Conservation (phyloP, 225 moss, liverwort and hornwort genomes). For the Lunularia cruciata region DNA sequence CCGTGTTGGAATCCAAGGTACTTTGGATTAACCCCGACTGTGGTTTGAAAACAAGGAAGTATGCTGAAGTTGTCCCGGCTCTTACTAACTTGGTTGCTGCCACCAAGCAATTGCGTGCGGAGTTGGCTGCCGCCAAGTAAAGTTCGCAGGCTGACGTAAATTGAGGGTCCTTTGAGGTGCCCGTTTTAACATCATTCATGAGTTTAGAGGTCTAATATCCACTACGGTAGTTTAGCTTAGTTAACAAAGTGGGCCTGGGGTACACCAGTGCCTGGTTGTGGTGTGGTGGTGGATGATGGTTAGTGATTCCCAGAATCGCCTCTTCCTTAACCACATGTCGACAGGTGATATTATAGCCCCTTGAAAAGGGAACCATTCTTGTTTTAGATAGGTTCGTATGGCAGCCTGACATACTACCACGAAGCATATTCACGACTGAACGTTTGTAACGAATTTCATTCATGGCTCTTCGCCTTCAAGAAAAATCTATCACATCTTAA, state of each 20-base stretch:
- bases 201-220: not conserved
- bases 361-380: constrained; percentile 2
- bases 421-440: not conserved
- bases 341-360: constrained; percentile 12
- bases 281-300: not conserved
- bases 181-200: constrained; percentile 10
- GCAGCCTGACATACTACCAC: not conserved
- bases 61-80: constrained; percentile 58
- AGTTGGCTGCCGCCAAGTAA: constrained; percentile 54
- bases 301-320: not conserved
- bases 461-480: not conserved
- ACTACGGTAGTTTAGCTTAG: not conserved
- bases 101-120: constrained; percentile 70
- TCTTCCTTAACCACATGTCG: constrained; percentile 1
- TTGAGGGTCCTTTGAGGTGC: not conserved
- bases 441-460: constrained; percentile 12
- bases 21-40: constrained; percentile 94
- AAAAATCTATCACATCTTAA: not conserved
- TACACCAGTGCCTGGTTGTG: constrained; percentile 7
- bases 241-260: constrained; percentile 17
- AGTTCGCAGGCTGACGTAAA: not conserved
- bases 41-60: constrained; percentile 69
- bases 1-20: constrained; percentile 62
- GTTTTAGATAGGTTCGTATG: not conserved
- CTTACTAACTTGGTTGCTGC: constrained; percentile 64